These are phyloP conservation scores for Corchorus olitorius DNA, from an alignment of 345 rosid genomes.

Conservation along the genomic window DNA sequence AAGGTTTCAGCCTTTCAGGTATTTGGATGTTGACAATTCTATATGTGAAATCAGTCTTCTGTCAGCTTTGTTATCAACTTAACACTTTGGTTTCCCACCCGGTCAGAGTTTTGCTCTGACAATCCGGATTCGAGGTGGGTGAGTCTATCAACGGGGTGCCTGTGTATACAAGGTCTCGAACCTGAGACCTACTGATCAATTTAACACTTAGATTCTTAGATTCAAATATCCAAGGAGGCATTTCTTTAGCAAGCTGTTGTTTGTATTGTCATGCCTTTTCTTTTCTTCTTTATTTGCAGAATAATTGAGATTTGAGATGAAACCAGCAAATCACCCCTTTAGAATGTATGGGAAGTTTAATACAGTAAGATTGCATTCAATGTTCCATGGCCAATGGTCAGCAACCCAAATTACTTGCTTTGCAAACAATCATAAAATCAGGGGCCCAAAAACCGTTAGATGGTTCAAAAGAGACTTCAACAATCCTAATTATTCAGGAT, in stretches of 20 bases:
- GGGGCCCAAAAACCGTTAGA: not conserved
- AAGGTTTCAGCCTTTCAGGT: not conserved
- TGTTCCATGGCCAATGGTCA: not conserved
- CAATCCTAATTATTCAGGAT: not conserved
- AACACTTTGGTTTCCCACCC: not conserved
- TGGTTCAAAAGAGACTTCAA: not conserved
- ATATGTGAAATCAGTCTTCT: not conserved
- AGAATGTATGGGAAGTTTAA: too few relatives aligned
- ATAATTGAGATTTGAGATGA: not conserved
- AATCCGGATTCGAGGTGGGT: too few relatives aligned
- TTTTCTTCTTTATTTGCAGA: not conserved
- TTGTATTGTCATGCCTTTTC: not conserved
- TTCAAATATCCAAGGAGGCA: not conserved
- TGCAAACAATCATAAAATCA: not conserved
- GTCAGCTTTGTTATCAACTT: not conserved
- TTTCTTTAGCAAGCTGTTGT: not conserved
- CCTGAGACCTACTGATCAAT: too few relatives aligned
- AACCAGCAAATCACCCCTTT: not conserved
- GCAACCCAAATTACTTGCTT: not conserved
- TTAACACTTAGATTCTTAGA: not conserved
- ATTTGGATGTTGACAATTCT: not conserved
- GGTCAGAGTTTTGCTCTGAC: too few relatives aligned
- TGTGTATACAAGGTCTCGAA: too few relatives aligned
- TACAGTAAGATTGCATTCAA: not conserved
- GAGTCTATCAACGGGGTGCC: too few relatives aligned